phyloP scores from a whole-genome alignment of 176 grass and related monocot genomes.

The Chloris gayana region DNA sequence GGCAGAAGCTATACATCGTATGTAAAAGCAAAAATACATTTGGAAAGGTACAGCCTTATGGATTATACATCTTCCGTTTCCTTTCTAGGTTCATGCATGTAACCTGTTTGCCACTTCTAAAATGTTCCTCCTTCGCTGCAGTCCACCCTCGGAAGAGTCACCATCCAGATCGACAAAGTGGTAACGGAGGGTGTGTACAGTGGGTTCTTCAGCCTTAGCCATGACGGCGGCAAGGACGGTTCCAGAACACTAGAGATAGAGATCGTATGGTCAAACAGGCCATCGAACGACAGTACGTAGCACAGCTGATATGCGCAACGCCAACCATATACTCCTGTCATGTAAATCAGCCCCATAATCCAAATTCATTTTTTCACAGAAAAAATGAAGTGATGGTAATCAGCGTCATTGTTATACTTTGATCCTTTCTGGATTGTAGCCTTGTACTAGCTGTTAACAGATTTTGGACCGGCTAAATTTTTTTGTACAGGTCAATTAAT shows the following conservation, averaged over 20 bases:
- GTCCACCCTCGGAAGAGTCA: slow-evolving; percentile 86
- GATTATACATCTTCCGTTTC: background rate
- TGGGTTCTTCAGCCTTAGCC: slow-evolving; percentile 92
- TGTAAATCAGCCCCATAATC: slow-evolving; percentile 49
- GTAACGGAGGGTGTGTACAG: slow-evolving; percentile 89
- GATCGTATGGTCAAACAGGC: slow-evolving; percentile 94
- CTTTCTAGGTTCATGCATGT: slow-evolving; percentile 4
- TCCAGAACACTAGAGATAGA: slow-evolving; percentile 91
- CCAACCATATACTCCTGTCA: slow-evolving; percentile 21
- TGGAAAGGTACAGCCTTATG: slow-evolving; percentile 70
- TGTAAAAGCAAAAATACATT: slow-evolving; percentile 99
- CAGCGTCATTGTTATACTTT: slow-evolving; percentile 30
- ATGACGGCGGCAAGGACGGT: slow-evolving; percentile 87
- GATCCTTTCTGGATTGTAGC: slow-evolving; percentile 14
- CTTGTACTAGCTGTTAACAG: slow-evolving; percentile 31
- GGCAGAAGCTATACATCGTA: slow-evolving; percentile 94
- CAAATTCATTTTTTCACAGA: slow-evolving; percentile 40
- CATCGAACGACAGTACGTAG: slow-evolving; percentile 58
- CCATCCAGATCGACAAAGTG: slow-evolving; percentile 98
- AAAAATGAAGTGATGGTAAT: slow-evolving; percentile 30
- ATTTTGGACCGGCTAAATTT: slow-evolving; percentile 37
- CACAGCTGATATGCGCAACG: slow-evolving; percentile 11
- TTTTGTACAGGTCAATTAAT: slow-evolving; percentile 58
- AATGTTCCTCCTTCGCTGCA: slow-evolving; percentile 35
- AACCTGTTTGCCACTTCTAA: background rate